Evolutionary conservation across 108 stramenopile genomes (phyloP).

Genomic region (Conticribra guillardii): DNA sequence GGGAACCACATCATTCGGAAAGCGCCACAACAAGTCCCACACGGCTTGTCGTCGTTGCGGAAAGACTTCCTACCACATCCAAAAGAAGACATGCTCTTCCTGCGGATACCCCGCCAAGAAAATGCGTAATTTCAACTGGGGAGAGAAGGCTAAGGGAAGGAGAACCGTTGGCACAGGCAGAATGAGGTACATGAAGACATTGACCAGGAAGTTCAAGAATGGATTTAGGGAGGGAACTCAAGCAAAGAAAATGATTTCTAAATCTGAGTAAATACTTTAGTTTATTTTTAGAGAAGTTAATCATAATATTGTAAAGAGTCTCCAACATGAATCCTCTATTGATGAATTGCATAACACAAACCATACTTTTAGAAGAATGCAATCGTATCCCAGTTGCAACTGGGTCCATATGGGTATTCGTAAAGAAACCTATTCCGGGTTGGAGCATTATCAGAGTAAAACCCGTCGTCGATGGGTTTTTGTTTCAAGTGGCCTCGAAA

Average conservation of each 20-base stretch:
- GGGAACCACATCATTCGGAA: conserved; percentile 99
- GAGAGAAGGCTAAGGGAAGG: conserved; percentile 96
- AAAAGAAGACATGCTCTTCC: conserved; percentile 98
- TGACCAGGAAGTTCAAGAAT: conserved; percentile 99
- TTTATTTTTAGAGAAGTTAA: not conserved
- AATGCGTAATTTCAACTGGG: conserved; percentile 98
- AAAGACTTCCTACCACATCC: conserved; percentile 98
- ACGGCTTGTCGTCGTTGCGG: conserved; percentile 99
- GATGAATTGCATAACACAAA: too few species aligned
- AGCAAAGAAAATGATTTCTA: conserved; percentile 88
- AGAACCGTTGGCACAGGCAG: conserved; percentile 97
- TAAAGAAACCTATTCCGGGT: too few species aligned
- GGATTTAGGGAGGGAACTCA: conserved; percentile 97
- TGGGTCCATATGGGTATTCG: too few species aligned
- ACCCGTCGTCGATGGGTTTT: too few species aligned
- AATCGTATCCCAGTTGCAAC: too few species aligned
- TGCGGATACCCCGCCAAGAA: conserved; percentile 99
- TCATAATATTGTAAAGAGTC: not conserved
- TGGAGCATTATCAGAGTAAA: too few species aligned
- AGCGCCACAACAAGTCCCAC: conserved; percentile 99
- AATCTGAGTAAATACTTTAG: conserved; percentile 9
- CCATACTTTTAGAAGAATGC: too few species aligned
- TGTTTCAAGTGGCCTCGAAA: too few species aligned
- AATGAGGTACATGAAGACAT: conserved; percentile 98
- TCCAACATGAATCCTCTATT: too few species aligned